Evolutionary conservation across 1,284 basidiomycete species (phyloP).

Genomic region (Malassezia obtusa): DNA sequence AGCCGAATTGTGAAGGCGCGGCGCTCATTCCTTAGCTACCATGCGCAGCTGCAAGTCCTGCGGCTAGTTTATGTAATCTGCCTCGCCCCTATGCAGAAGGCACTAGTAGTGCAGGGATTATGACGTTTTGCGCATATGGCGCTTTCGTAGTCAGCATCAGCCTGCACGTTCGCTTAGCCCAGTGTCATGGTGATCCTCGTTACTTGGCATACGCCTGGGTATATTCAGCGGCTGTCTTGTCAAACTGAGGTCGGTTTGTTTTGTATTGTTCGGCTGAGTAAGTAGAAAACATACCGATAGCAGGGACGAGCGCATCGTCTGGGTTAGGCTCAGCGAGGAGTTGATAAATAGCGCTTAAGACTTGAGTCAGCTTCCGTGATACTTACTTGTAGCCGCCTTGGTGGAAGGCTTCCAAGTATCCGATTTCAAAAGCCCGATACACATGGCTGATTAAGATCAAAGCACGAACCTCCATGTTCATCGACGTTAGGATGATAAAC

Average conservation of each 20-base stretch:
- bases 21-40: too few relatives aligned
- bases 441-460: slow-evolving; percentile 17
- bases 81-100: too few relatives aligned
- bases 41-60: neutral
- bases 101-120: too few relatives aligned
- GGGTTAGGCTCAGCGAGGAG: slow-evolving; percentile 41
- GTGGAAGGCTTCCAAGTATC: slow-evolving; percentile 48
- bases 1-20: too few relatives aligned
- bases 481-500: slow-evolving; percentile 49
- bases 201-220: slow-evolving; percentile 12
- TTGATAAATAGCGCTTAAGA: slow-evolving; percentile 37
- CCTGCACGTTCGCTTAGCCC: too few relatives aligned
- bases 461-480: slow-evolving; percentile 36
- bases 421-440: slow-evolving; percentile 44
- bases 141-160: too few relatives aligned
- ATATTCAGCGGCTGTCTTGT: slow-evolving; percentile 34
- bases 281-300: slow-evolving; percentile 29
- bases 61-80: neutral
- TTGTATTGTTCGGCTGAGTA: slow-evolving; percentile 38
- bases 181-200: too few relatives aligned
- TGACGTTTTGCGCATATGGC: too few relatives aligned
- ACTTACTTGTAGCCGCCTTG: slow-evolving; percentile 42
- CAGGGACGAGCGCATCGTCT: slow-evolving; percentile 42
- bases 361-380: slow-evolving; percentile 11
- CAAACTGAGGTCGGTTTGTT: slow-evolving; percentile 30